Conservation (phyloP, 2,329 filamentous ascomycete genomes). For the Raffaelea deltoideospora region DNA sequence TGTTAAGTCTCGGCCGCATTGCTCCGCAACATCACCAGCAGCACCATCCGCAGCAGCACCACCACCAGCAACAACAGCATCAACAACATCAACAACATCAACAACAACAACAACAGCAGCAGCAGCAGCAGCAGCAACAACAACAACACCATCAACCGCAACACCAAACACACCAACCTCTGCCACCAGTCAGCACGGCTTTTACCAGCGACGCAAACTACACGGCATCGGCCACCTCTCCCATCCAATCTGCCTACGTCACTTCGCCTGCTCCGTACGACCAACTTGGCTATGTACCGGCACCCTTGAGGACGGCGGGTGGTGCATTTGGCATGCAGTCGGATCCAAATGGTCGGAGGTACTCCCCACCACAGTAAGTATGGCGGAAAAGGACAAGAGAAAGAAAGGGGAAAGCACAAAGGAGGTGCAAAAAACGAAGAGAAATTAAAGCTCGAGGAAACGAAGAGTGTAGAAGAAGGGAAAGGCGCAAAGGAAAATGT, state of each 20-base stretch:
- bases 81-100: neutral
- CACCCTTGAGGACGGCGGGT: slow-evolving; percentile 47
- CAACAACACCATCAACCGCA: slow-evolving; percentile 2
- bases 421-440: no score
- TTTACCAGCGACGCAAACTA: slow-evolving; percentile 41
- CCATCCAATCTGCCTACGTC: slow-evolving; percentile 47
- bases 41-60: slow-evolving; percentile 28
- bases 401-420: no score
- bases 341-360: slow-evolving; percentile 16
- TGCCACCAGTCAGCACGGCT: no score
- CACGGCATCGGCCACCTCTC: slow-evolving; percentile 50
- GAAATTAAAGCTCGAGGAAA: no score
- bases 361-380: slow-evolving; percentile 13
- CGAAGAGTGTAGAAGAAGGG: no score
- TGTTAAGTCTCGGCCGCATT: no score
- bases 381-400: no score
- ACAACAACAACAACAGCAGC: neutral
- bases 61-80: slow-evolving; percentile 1
- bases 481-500: no score
- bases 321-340: slow-evolving; percentile 27
- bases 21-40: no score
- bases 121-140: neutral
- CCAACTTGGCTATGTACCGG: slow-evolving; percentile 57
- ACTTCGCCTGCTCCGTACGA: slow-evolving; percentile 60
- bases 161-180: slow-evolving; percentile 14